Percentiles rank a stretch among this genome's conserved stretches.
These are phyloP conservation scores for Backusella liffmaniae DNA, from an alignment of 192 early-diverging fungal genomes.

Conservation along the genomic window DNA sequence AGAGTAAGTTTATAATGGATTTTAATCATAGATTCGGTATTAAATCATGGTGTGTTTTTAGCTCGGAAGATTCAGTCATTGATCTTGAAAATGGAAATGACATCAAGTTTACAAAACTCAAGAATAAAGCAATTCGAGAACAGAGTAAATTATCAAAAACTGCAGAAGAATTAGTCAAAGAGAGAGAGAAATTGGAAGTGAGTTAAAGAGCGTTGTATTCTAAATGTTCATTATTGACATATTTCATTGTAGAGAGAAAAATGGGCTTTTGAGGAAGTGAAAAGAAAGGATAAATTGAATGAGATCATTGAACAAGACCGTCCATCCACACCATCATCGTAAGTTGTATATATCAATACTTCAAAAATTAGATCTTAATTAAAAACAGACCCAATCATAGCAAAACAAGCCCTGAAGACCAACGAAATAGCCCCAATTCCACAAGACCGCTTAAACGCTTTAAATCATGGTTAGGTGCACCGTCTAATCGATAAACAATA, in stretches of 20 bases:
- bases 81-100: constrained; percentile 46
- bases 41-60: neutral
- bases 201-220: neutral
- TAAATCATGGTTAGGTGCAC: constrained; percentile 17
- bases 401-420: neutral
- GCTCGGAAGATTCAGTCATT: constrained; percentile 12
- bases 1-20: constrained; percentile 15
- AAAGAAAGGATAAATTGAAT: neutral
- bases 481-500: neutral
- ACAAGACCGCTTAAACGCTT: constrained; percentile 5
- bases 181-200: constrained; percentile 51
- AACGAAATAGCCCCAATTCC: neutral
- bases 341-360: neutral
- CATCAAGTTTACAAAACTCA: constrained; percentile 41
- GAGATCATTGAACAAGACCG: neutral
- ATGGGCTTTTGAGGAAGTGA: constrained; percentile 32
- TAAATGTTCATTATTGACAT: too few species aligned
- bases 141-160: constrained; percentile 67
- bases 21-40: too few species aligned
- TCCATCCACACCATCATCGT: neutral
- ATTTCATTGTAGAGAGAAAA: constrained; percentile 17
- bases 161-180: constrained; percentile 67
- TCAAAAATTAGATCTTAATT: neutral
- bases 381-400: neutral
- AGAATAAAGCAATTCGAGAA: constrained; percentile 60